phyloP scores from a whole-genome alignment of 192 early-diverging fungal genomes.

The Chytriomyces sp. region DNA sequence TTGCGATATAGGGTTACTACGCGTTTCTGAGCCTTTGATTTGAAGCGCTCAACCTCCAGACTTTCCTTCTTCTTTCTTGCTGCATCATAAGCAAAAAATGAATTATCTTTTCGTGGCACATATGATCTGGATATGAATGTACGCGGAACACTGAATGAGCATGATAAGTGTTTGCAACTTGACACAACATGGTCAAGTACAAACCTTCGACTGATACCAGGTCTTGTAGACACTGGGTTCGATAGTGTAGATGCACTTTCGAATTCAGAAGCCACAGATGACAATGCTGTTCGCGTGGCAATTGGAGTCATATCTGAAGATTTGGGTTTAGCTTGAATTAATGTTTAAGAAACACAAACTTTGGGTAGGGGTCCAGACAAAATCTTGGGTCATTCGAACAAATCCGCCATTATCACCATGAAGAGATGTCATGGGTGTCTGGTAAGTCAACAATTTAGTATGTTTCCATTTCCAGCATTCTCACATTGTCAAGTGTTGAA shows the following conservation, averaged over 20 bases:
- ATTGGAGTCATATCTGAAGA: conserved; percentile 25
- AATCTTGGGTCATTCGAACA: conserved; percentile 43
- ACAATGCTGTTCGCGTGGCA: conserved; percentile 30
- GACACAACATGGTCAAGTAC: neutral
- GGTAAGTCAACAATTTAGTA: neutral
- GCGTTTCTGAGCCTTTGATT: conserved; percentile 43
- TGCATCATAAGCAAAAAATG: conserved; percentile 48
- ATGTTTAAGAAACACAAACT: neutral
- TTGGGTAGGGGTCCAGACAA: conserved; percentile 44
- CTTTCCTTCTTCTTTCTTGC: conserved; percentile 44
- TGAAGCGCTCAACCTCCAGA: conserved; percentile 39
- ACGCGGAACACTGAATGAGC: neutral
- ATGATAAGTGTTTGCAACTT: neutral
- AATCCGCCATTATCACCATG: neutral
- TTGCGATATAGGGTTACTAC: conserved; percentile 63
- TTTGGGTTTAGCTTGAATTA: neutral
- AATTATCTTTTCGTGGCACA: conserved; percentile 3
- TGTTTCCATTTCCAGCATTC: conserved; percentile 23
- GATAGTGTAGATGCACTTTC: neutral
- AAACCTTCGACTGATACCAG: neutral
- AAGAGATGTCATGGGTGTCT: neutral
- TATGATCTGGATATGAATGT: conserved; percentile 2
- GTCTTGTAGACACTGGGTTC: conserved; percentile 5
- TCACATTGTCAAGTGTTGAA: conserved; percentile 45
- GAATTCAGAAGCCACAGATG: conserved; percentile 31